phyloP scores from a whole-genome alignment of 345 rosid species.

The Eucalyptus cladocalyx region DNA sequence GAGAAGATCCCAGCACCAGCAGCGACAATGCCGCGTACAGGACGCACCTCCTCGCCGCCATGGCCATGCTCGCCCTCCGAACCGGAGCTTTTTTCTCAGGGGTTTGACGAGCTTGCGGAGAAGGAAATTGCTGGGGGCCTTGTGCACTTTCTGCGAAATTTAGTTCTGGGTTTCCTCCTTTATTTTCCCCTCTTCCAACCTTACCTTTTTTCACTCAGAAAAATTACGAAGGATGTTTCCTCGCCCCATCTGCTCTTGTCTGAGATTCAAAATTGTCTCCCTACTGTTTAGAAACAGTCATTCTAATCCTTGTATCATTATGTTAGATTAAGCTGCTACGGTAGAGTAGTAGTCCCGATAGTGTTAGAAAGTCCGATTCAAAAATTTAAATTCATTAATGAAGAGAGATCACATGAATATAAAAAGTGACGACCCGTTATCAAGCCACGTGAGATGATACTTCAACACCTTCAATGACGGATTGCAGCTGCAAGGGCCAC shows the following conservation, averaged over 20 bases:
- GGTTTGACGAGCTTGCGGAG: background rate
- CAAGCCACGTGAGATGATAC: accelerated
- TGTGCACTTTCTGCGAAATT: background rate
- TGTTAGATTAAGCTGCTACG: too few relatives aligned
- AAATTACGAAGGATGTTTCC: background rate
- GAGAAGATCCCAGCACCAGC: background rate
- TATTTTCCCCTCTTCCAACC: background rate
- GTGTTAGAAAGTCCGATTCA: accelerated
- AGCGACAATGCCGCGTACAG: background rate
- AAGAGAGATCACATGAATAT: accelerated
- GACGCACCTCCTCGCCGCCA: background rate
- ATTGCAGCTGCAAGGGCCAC: accelerated
- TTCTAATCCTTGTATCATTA: background rate
- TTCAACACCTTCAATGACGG: too few relatives aligned
- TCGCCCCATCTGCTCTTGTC: background rate
- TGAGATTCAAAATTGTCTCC: background rate
- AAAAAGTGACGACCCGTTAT: accelerated
- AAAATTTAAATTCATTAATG: too few relatives aligned
- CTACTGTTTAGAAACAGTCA: background rate
- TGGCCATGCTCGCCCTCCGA: background rate
- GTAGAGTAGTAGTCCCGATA: too few relatives aligned
- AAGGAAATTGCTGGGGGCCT: background rate
- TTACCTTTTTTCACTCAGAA: background rate
- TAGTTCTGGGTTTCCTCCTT: background rate
- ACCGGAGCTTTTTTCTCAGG: background rate